Evolutionary conservation across 495 filamentous ascomycete genomes (phyloP), one percentile per base, ranked within the genome.

Genomic region (Aspergillus hancockii): DNA sequence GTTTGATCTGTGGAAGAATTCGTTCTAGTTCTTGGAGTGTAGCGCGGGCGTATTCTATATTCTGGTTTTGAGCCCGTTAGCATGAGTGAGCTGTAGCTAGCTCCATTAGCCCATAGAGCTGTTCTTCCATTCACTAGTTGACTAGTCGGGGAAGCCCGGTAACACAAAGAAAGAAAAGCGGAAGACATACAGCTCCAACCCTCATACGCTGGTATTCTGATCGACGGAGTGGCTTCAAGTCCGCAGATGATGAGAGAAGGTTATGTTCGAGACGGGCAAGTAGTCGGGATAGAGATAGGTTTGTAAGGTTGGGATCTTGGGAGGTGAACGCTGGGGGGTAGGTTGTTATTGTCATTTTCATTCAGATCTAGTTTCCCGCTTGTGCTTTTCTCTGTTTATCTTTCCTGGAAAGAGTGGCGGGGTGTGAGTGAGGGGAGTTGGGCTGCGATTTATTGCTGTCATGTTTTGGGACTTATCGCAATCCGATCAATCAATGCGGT

Each of bases 1-100:
- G 78, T 71, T 90, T 90, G 60, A 91, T 72, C 45, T 76, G 67
- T 6, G 84, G 74, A 31, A 87, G 83, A 45, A 88, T 85, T 58
- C 91, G 90, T 68, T 97, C 92, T 22, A 96, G 82, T 54, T 81
- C 83, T 31, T 88, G 80, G 45, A 96, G 88, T 49, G 91, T 83
- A 1, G 83, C 81, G 51, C 87, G 86, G 9, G 92, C 92, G 68
- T 91, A 87, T 68, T 90, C 88, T 62, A 97, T 74, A 66, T 94
- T 97, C 86, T 92, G 54, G 19, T 56, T 36, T 19, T 30, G 14
- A 40, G 18, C 18, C 23, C 38, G 47, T 41, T 41, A 41, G 38
- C 38, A n/a, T 41, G 38, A n/a, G 16, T 14, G 8, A 10, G 9
- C 32, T 36, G 4, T 1, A 10, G 8, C 32, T 36, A 36, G 9